Percentiles rank a stretch among this genome's conserved stretches.
Conservation (phyloP, 345 rosid genomes). For the Tarenaya hassleriana region DNA sequence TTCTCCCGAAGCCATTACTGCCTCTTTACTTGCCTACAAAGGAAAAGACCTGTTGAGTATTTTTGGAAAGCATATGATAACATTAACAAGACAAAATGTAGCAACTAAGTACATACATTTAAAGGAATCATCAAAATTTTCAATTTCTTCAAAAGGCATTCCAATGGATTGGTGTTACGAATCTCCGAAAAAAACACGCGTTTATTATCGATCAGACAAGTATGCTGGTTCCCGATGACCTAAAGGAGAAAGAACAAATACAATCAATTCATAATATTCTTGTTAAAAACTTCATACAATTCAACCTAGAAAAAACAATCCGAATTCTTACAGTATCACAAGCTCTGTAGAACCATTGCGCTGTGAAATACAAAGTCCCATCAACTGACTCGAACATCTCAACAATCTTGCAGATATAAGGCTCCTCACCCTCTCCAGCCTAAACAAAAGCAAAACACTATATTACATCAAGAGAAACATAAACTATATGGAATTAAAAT, state of each 20-base stretch:
- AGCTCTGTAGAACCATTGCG: slow-evolving; percentile 78
- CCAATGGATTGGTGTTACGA: slow-evolving; percentile 44
- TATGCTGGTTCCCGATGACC: slow-evolving; percentile 36
- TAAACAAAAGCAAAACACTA: slow-evolving; percentile 10
- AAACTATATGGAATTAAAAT: neutral
- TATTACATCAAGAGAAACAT: neutral
- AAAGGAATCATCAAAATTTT: slow-evolving; percentile 39
- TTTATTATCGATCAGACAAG: slow-evolving; percentile 26
- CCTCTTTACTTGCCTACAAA: slow-evolving; percentile 40
- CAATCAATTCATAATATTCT: neutral
- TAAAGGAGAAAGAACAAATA: slow-evolving; percentile 17
- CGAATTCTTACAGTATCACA: slow-evolving; percentile 52
- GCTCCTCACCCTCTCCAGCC: slow-evolving; percentile 44
- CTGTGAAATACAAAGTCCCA: slow-evolving; percentile 40
- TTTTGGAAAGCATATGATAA: neutral
- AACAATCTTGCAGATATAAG: slow-evolving; percentile 45
- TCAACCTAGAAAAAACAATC: neutral
- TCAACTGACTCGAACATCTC: slow-evolving; percentile 57
- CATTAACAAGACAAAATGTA: neutral
- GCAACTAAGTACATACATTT: slow-evolving; percentile 28
- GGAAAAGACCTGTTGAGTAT: neutral
- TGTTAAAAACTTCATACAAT: slow-evolving; percentile 5
- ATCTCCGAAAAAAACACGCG: slow-evolving; percentile 62
- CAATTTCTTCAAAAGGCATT: slow-evolving; percentile 42
- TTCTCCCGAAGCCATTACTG: slow-evolving; percentile 19